Evolutionary conservation across 169 alveolate genomes (phyloP).

Genomic region (Plasmodium vinckei): DNA sequence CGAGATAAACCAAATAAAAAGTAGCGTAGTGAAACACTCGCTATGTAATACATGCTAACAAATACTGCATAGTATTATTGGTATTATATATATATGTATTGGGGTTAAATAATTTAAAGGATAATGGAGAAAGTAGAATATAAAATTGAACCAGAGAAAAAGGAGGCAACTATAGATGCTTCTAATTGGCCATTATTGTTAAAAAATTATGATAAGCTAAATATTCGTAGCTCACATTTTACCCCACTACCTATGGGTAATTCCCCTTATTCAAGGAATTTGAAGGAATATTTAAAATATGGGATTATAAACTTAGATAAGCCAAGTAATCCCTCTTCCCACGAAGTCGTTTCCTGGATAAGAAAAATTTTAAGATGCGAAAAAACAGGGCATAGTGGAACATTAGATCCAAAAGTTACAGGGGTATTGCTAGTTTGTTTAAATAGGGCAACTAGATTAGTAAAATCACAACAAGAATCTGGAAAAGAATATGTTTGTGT

Average conservation of each 20-base stretch:
- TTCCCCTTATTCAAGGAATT: constrained; percentile 97
- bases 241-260: constrained; percentile 99
- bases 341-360: constrained; percentile 99
- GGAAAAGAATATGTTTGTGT: constrained; percentile 99
- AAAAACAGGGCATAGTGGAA: constrained; percentile 99
- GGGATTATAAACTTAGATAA: constrained; percentile 99
- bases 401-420: constrained; percentile 99
- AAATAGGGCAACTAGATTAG: constrained; percentile 99
- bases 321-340: constrained; percentile 99
- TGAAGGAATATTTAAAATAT: constrained; percentile 95
- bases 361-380: constrained; percentile 98
- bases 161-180: constrained; percentile 59
- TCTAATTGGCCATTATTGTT: constrained; percentile 71
- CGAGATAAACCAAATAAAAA: too few relatives aligned
- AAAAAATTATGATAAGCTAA: constrained; percentile 96
- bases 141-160: constrained; percentile 64
- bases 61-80: too few relatives aligned
- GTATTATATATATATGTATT: too few relatives aligned
- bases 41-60: too few relatives aligned
- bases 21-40: too few relatives aligned
- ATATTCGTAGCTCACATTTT: constrained; percentile 98
- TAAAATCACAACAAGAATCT: constrained; percentile 98
- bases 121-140: constrained; percentile 25
- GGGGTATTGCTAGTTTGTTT: constrained; percentile 99
- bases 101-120: too few relatives aligned